Evolutionary conservation across 208 protist species (phyloP).

Genomic region (Acanthamoeba triangularis): DNA sequence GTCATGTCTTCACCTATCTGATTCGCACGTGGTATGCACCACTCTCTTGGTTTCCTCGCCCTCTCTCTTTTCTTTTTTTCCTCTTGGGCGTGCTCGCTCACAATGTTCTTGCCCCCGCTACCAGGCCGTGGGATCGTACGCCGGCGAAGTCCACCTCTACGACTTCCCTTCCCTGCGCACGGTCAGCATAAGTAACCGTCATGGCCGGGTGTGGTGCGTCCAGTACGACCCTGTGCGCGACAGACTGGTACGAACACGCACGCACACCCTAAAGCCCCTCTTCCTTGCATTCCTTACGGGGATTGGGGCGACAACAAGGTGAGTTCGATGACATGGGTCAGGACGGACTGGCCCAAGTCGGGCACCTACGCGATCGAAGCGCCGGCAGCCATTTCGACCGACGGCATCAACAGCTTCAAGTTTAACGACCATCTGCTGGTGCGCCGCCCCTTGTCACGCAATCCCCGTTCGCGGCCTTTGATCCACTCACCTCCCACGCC

Average conservation of each 20-base stretch:
- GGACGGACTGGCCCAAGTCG: neutral
- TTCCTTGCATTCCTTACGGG: neutral
- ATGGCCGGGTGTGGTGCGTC: slow-evolving; percentile 26
- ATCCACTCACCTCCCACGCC: neutral
- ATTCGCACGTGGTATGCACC: neutral
- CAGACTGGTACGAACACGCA: neutral
- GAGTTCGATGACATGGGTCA: slow-evolving; percentile 20
- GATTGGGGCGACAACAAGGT: neutral
- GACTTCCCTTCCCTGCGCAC: neutral
- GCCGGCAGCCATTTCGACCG: neutral
- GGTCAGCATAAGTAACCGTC: neutral
- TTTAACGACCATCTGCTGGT: slow-evolving; percentile 19
- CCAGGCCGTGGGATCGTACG: neutral
- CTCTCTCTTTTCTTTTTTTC: no score
- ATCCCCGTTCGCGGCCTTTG: neutral
- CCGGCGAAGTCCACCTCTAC: slow-evolving; percentile 9
- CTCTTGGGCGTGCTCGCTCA: neutral
- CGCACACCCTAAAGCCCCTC: neutral
- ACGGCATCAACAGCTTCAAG: slow-evolving; percentile 55
- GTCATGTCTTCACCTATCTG: neutral
- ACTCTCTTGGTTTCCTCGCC: neutral
- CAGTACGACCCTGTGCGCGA: slow-evolving; percentile 26
- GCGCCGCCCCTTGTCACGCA: neutral
- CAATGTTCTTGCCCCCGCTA: no score
- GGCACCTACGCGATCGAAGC: slow-evolving; percentile 22